Evolutionary conservation across 2,329 filamentous ascomycete species (phyloP).

Genomic region (Zasmidium citrigriseum): DNA sequence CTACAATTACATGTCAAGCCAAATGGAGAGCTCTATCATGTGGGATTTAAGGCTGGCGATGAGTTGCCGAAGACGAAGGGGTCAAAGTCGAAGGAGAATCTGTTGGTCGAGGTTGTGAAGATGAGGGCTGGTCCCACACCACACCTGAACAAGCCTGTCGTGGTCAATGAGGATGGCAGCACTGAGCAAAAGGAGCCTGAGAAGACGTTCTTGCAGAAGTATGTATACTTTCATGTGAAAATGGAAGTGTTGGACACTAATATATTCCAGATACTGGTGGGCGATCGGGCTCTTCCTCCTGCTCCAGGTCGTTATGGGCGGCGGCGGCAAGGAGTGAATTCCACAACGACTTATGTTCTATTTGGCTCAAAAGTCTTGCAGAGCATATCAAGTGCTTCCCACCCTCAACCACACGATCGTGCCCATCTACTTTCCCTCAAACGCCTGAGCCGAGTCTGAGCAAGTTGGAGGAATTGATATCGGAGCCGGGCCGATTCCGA

Average conservation of each 20-base stretch:
- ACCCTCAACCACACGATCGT: too few relatives aligned
- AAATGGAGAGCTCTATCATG: constrained; percentile 46
- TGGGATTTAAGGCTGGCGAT: constrained; percentile 44
- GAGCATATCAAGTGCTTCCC: too few relatives aligned
- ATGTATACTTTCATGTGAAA: constrained; percentile 23
- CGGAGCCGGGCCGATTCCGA: too few relatives aligned
- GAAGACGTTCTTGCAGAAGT: constrained; percentile 56
- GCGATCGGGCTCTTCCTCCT: constrained; percentile 49
- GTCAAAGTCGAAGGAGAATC: constrained; percentile 34
- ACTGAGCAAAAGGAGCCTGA: constrained; percentile 49
- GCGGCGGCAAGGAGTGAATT: constrained; percentile 22
- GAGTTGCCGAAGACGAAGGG: constrained; percentile 16
- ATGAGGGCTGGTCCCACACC: constrained; percentile 43
- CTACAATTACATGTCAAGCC: constrained; percentile 46
- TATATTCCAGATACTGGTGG: constrained; percentile 52
- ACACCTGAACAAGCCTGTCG: constrained; percentile 54
- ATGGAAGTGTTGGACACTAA: constrained; percentile 22
- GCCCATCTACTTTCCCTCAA: too few relatives aligned
- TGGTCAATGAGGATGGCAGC: constrained; percentile 57
- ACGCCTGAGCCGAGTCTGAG: too few relatives aligned
- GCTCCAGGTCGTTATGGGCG: constrained; percentile 47
- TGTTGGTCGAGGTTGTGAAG: constrained; percentile 46
- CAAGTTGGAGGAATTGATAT: too few relatives aligned
- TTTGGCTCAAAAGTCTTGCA: too few relatives aligned
- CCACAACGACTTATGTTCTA: too few relatives aligned